Evolutionary conservation across 306 rosid species (phyloP).

Genomic region (Vachellia collinsii): DNA sequence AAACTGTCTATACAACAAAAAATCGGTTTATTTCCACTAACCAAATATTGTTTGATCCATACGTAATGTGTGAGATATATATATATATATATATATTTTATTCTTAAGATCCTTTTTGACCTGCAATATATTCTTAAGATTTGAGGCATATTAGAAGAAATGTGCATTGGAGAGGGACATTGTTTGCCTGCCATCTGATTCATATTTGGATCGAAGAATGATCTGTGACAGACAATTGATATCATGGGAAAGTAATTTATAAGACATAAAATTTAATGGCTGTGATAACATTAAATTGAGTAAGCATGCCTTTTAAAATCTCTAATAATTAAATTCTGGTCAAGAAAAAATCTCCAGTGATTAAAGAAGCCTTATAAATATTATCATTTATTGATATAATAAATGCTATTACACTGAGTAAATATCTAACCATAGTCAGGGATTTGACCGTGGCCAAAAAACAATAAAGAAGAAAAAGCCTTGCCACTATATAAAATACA

Average conservation of each 20-base stretch:
- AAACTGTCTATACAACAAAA: too few species aligned
- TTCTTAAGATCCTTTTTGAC: too few species aligned
- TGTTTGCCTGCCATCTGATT: neutral
- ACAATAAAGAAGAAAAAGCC: neutral
- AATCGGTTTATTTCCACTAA: too few species aligned
- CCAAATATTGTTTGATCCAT: too few species aligned
- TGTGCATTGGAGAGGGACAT: neutral
- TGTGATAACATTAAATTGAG: neutral
- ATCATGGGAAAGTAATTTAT: neutral
- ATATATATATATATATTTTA: too few species aligned
- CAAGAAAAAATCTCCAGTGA: neutral
- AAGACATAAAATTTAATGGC: neutral
- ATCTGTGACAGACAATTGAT: neutral
- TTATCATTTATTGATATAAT: neutral
- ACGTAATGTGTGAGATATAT: too few species aligned
- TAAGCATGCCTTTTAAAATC: neutral
- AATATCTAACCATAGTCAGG: constrained; percentile 39
- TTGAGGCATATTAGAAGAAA: neutral
- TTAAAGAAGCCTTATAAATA: neutral
- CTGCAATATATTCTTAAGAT: neutral
- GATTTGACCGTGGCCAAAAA: constrained; percentile 18
- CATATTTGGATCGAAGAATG: constrained; percentile 9
- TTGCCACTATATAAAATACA: constrained; percentile 3
- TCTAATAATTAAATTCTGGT: neutral
- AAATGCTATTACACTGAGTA: constrained; percentile 5